Base-by-base conservation (phyloP, 2,329 filamentous ascomycete genomes). In the Escovopsis sp. region DNA sequence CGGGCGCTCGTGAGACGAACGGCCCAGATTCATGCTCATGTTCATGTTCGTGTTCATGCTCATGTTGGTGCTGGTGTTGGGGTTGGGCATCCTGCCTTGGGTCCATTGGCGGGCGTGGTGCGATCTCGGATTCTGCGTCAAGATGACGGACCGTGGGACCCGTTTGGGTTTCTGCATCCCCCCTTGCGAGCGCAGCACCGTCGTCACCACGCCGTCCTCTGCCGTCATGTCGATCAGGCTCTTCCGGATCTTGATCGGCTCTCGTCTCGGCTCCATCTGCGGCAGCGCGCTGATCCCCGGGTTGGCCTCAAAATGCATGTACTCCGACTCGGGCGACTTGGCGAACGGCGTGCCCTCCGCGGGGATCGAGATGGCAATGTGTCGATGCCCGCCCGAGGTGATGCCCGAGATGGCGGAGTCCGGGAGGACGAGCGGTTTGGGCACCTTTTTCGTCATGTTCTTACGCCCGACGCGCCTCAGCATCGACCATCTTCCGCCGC, bases 281-380 rank as follows among this genome's bases (percentile, higher is more conserved):
- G 10, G 60, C 59, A 43, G 28, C 28, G 28, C 28, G 28, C 28
- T 32, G 28, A 32, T 32, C 4, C 28, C 28, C 28, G 28, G 28
- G 28, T 32, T 32, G 28, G 28, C 28, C 7, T 32, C 28, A 7
- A 32, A 32, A 11, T 32, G 28, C 28, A 32, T 32, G 28, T 61
- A 59, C 44, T 64, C 60, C 6, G 59, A 55, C 38, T 54, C 52
- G 18, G 54, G 52, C 30, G 48, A 49, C 33, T 50, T 47, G 3
- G 60, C 62, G 36, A 69, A 57, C 19, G 70, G 64, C 5, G 64
- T 66, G 44, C 72, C 59, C 48, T 73, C 65, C 11, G 69, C 45
- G 2, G 75, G 74, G 37, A 78, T 76, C 0, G 73, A 76, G 41
- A 78, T 78, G 45, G 73, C 72, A 48, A 79, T 77, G 49, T 78